Conservation (phyloP, 352 stramenopile species). For the Pythium oligandrum region DNA sequence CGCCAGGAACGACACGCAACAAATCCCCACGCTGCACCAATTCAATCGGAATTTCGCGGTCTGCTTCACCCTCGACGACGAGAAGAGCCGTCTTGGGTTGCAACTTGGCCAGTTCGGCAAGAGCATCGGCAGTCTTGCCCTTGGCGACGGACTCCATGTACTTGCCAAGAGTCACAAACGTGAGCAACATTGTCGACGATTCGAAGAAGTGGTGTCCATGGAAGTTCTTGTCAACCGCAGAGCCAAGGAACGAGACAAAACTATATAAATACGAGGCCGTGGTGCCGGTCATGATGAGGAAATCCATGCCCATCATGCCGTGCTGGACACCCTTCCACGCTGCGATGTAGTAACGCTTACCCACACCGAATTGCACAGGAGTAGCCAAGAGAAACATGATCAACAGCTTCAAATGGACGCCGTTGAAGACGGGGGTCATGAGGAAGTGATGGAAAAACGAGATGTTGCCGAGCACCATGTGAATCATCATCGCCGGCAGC, state of each 20-base stretch:
- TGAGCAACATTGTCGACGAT: constrained; percentile 81
- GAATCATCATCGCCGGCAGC: constrained; percentile 77
- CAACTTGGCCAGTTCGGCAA: constrained; percentile 68
- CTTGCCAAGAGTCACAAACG: constrained; percentile 85
- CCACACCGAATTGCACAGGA: constrained; percentile 82
- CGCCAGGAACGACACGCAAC: constrained; percentile 62
- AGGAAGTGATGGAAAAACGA: constrained; percentile 52
- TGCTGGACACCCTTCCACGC: constrained; percentile 81
- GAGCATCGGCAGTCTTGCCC: constrained; percentile 70
- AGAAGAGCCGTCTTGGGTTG: constrained; percentile 78
- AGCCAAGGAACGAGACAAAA: constrained; percentile 71
- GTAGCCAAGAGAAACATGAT: constrained; percentile 83
- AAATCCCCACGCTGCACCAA: constrained; percentile 79
- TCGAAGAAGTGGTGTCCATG: constrained; percentile 86
- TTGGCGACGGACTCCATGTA: constrained; percentile 89
- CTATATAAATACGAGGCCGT: constrained; percentile 87
- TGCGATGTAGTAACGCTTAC: constrained; percentile 73
- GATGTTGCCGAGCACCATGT: constrained; percentile 87
- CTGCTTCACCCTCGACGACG: constrained; percentile 37
- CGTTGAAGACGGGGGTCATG: constrained; percentile 76
- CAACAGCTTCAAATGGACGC: constrained; percentile 68
- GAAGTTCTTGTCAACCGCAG: constrained; percentile 50
- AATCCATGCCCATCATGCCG: constrained; percentile 88
- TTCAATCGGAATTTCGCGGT: constrained; percentile 76
- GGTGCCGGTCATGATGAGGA: constrained; percentile 80